Base-by-base conservation (phyloP, 495 filamentous ascomycete species). In the Xylaria grammica region DNA sequence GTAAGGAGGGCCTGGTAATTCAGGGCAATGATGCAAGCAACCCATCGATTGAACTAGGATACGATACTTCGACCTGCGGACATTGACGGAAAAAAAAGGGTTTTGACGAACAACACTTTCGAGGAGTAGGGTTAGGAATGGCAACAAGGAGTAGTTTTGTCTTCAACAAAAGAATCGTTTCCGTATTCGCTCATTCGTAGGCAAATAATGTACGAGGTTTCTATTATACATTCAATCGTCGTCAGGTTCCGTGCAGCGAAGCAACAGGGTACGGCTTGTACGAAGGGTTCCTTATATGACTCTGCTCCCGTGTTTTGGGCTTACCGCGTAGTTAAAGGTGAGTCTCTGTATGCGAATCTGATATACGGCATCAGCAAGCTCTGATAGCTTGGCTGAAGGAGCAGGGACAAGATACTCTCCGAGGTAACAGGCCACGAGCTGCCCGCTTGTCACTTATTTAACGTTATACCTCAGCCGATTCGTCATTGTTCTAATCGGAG, bases 41-140 rank as follows among this genome's bases (percentile, higher is more conserved):
- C 19, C 60, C n/a, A 44, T 58, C 44, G 22, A 30, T 30, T 58
- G 44, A 19, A 38, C 45, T 32, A 63, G 40, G 62, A 38, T 64
- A 50, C 52, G 62, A 57, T 49, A 64, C 30, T 38, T 50, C 15
- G 62, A 32, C 26, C 36, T n/a, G 36, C 58, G 44, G 62, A 45
- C 27, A 48, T 30, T 64, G 11, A 32, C n/a, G 24, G 24, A 40
- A 52, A 52, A 59, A 30, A 40, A 15, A 17, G 46, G 46, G 15
- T 27, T 40, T 36, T 52, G 46, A 52, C 4, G 57, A 49, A 29
- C 17, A 10, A n/a, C 19, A 45, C 15, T 46, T 46, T 40, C 54
- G n/a, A 34, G 13, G 27, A 38, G 27, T 48, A 2, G 10, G 42
- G 29, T 24, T 36, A 46, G 48, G 42, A 34, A 48, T 48, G 29